Percentiles rank a stretch among this genome's conserved stretches.
Evolutionary conservation across 805 yeast species (phyloP).

Genomic region (Candida golubevii): DNA sequence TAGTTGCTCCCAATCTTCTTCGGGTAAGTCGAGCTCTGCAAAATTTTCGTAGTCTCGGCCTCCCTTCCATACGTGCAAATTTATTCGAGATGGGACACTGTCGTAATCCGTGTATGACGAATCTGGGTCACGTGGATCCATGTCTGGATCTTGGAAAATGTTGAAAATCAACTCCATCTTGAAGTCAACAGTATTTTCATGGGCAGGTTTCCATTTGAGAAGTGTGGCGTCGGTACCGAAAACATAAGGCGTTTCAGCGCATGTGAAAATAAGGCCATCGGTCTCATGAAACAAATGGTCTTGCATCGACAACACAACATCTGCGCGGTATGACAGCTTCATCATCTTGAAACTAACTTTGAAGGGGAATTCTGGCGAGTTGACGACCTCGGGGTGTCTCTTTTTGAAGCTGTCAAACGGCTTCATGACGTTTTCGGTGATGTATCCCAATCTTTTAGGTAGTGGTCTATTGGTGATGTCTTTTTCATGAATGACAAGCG

Average conservation of each 20-base stretch:
- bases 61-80: slow-evolving; percentile 78
- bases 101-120: slow-evolving; percentile 80
- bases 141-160: slow-evolving; percentile 53
- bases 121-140: slow-evolving; percentile 62
- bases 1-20: slow-evolving; percentile 76
- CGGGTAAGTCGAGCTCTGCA: slow-evolving; percentile 56
- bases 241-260: slow-evolving; percentile 80
- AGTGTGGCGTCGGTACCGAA: slow-evolving; percentile 85
- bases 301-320: slow-evolving; percentile 67
- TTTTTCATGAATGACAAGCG: slow-evolving; percentile 77
- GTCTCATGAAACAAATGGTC: slow-evolving; percentile 77
- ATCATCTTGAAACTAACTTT: slow-evolving; percentile 82
- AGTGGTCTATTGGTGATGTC: slow-evolving; percentile 65
- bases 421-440: slow-evolving; percentile 71
- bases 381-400: slow-evolving; percentile 67
- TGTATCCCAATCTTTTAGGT: slow-evolving; percentile 81
- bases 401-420: slow-evolving; percentile 75
- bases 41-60: slow-evolving; percentile 56
- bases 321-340: slow-evolving; percentile 77
- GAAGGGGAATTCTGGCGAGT: slow-evolving; percentile 66
- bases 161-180: slow-evolving; percentile 62
- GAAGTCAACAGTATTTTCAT: slow-evolving; percentile 91
- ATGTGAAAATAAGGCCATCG: slow-evolving; percentile 92
- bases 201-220: slow-evolving; percentile 95
- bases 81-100: slow-evolving; percentile 58